Base-by-base conservation (phyloP, 495 filamentous ascomycete species). In the Emericellopsis terricola region DNA sequence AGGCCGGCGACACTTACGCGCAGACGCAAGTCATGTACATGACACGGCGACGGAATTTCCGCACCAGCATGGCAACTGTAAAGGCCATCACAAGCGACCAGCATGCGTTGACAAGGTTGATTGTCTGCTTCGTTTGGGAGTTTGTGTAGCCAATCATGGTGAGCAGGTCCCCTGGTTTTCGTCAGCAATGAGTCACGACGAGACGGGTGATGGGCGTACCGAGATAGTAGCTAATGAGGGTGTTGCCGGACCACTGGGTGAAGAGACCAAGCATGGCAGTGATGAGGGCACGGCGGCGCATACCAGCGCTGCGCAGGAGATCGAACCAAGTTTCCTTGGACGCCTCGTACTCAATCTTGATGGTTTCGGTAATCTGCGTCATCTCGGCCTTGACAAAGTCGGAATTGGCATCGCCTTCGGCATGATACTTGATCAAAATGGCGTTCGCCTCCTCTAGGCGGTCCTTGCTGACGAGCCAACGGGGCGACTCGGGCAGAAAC, bases 201-300 rank as follows among this genome's bases (percentile, higher is more conserved):
- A 39, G 27, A 4, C n/a, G 7, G 2, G 15, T 20, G 29, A 38
- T 21, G 16, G 13, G n/a, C n/a, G n/a, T n/a, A n/a, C n/a, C 45
- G 46, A 34, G 49, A 34, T 65, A 65, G 47, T 64, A 71, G 42
- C 69, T 71, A 31, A 75, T 71, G 28, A 76, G 51, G 8, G 66
- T 71, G 45, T 78, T 77, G 15, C 73, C 72, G 24, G 68, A 72
- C 58, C 70, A 74, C 43, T 78, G 72, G 0, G 69, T 69, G 49
- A 78, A 76, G 5, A 76, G 44, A 4, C 71, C 69, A 10, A 76
- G 52, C 36, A 69, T 62, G 6, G 64, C 58, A 3, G 62, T 60
- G 41, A 78, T 66, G 18, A 75, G 39, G 5, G 73, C 52, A 28
- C 72, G 66, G n/a, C 50, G 50, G 30, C 64, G 61, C 51, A 70